Percentiles rank a stretch among this genome's conserved stretches.
phyloP scores from a whole-genome alignment of 768 basidiomycete genomes.

The Suillus occidentalis region DNA sequence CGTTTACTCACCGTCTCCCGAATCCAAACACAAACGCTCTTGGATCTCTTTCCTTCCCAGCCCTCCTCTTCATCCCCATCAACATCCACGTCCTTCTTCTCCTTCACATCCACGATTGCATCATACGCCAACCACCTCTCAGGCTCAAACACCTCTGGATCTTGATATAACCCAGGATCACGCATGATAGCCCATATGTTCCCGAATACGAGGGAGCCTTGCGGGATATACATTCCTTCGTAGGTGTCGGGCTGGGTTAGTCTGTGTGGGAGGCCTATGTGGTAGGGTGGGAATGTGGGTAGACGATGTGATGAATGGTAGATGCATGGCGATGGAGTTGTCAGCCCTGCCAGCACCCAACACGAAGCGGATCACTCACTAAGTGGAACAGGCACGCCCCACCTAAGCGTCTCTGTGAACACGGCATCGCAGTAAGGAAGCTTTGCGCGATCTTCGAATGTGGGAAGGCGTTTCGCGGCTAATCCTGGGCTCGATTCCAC shows the following conservation, averaged over 20 bases:
- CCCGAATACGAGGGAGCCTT: slow-evolving; percentile 63
- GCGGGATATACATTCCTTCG: slow-evolving; percentile 56
- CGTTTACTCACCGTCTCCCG: not conserved
- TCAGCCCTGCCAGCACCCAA: not conserved
- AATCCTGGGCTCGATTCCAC: not conserved
- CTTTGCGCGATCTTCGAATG: slow-evolving; percentile 50
- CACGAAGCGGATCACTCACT: slow-evolving; percentile 34
- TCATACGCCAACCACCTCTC: not conserved
- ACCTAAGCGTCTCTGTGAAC: slow-evolving; percentile 55
- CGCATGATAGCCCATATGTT: slow-evolving; percentile 58
- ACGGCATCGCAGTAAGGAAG: slow-evolving; percentile 63
- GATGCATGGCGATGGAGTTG: not conserved
- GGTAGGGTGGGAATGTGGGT: not conserved
- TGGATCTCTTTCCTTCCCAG: slow-evolving; percentile 29
- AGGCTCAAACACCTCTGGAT: not conserved
- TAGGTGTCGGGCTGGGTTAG: slow-evolving; percentile 68
- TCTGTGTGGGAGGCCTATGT: slow-evolving; percentile 60
- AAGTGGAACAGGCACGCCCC: slow-evolving; percentile 58
- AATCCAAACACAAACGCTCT: slow-evolving; percentile 18
- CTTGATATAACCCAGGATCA: slow-evolving; percentile 46
- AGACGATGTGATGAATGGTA: not conserved
- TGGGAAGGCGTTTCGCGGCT: slow-evolving; percentile 51
- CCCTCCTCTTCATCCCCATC: not conserved
- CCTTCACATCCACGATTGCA: not conserved
- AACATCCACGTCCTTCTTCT: not conserved